phyloP scores from a whole-genome alignment of 2,329 filamentous ascomycete genomes.

The Trematosphaeria pertusa region DNA sequence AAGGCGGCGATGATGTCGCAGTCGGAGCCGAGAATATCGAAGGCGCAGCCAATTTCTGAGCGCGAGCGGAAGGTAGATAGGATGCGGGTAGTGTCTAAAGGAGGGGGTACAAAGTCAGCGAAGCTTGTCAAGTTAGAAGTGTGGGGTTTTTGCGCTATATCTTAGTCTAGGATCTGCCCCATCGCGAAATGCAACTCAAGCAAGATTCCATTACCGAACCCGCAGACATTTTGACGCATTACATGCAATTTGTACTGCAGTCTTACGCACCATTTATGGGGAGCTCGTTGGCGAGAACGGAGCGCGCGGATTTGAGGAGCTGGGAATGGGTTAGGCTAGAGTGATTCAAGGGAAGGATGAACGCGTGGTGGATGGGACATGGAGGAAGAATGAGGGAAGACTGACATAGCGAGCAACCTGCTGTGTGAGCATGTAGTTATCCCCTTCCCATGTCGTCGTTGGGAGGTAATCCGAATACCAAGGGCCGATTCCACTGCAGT shows the following conservation, averaged over 20 bases:
- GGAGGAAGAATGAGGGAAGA: too few relatives aligned
- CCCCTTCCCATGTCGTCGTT: slow-evolving; percentile 75
- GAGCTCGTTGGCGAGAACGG: slow-evolving; percentile 69
- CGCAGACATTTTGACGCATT: too few relatives aligned
- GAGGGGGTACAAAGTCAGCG: too few relatives aligned
- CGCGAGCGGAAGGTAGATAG: slow-evolving; percentile 69
- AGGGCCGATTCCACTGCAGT: slow-evolving; percentile 68
- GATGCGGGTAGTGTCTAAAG: slow-evolving; percentile 72
- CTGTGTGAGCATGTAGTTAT: slow-evolving; percentile 84
- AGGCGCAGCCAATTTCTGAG: slow-evolving; percentile 74
- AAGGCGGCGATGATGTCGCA: slow-evolving; percentile 75
- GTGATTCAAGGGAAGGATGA: slow-evolving; percentile 7
- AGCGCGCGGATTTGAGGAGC: slow-evolving; percentile 76
- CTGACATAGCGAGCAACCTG: slow-evolving; percentile 75
- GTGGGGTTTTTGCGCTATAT: too few relatives aligned
- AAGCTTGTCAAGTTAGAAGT: too few relatives aligned
- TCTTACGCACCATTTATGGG: slow-evolving; percentile 72
- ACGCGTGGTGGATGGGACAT: too few relatives aligned
- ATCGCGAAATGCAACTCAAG: too few relatives aligned
- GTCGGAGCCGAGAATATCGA: slow-evolving; percentile 75
- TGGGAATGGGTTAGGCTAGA: slow-evolving; percentile 28
- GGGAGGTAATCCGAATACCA: slow-evolving; percentile 81
- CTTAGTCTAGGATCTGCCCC: too few relatives aligned
- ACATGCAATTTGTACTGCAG: too few relatives aligned
- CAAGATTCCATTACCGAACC: too few relatives aligned